Base-by-base conservation (phyloP, 352 stramenopile genomes). In the Globisporangium nodosum region DNA sequence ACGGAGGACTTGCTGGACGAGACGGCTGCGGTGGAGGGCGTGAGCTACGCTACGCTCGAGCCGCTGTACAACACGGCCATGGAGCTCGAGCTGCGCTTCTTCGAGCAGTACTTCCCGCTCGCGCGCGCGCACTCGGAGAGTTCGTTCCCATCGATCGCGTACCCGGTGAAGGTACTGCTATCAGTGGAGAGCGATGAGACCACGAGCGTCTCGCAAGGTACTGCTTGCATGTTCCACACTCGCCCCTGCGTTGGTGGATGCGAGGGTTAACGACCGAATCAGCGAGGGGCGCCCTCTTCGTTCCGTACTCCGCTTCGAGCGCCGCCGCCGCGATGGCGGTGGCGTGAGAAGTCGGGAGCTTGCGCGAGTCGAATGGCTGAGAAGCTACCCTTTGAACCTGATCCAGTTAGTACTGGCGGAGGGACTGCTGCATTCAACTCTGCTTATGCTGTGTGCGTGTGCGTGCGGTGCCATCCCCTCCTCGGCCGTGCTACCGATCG, bases 381-480 rank as follows among this genome's bases (percentile, higher is more conserved):
- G 72, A 81, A 74, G 72, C 59, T 76, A 81, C 72, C 65, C 72
- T 81, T 81, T 73, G 69, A 70, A 81, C 72, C 72, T 81, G 72
- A 81, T 81, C 72, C 72, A 81, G 72, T 76, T 81, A 75, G 66
- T 66, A 76, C 72, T 81, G 72, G 72, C 72, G 72, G 72, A 81
- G 72, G 72, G 72, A 81, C 70, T 75, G 72, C 72, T 81, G 72
- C 51, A 53, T 56, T 65, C 61, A 64, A 42, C 37, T 42, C 37
- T 42, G 37, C 46, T 21, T 39, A 57, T 65, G 54, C 63, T 54
- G 65, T 71, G 62, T 76, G 56, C 61, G 46, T 62, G 49, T 60
- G 40, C 63, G 48, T 66, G 53, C 63, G 40, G 67, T 16, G 50
- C 20, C n/a, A 27, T 24, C 33, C 33, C 21, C 21, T 24, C 42